Percentiles rank a stretch among this genome's conserved stretches.
Evolutionary conservation across 2,329 filamentous ascomycete species (phyloP).

Genomic region (Lasiodiplodia gonubiensis): DNA sequence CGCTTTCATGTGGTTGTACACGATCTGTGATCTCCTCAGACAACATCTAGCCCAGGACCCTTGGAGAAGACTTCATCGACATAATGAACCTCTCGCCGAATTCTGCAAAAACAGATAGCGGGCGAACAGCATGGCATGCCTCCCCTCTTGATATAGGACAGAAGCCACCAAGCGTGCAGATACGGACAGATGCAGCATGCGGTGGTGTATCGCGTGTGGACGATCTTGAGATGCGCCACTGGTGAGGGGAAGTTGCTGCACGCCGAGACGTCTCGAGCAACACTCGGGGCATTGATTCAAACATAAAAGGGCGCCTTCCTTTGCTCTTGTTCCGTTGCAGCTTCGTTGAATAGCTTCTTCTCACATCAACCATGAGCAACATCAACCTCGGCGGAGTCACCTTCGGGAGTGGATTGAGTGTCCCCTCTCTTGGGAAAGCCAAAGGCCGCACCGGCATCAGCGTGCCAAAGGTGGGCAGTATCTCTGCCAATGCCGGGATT

Average conservation of each 20-base stretch:
- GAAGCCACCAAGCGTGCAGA: background rate
- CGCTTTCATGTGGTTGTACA: slow-evolving; percentile 5
- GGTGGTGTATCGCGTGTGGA: background rate
- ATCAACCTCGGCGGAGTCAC: slow-evolving; percentile 1
- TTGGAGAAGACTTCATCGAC: too few relatives aligned
- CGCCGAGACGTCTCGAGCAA: background rate
- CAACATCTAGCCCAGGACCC: background rate
- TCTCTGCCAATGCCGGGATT: slow-evolving; percentile 13
- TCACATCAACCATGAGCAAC: slow-evolving; percentile 3
- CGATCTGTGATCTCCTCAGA: background rate
- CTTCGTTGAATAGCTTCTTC: background rate
- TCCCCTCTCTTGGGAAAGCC: background rate
- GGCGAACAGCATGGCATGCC: background rate
- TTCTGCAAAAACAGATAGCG: too few relatives aligned
- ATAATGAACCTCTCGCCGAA: too few relatives aligned
- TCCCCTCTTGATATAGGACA: background rate
- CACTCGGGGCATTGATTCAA: background rate
- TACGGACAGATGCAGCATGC: background rate
- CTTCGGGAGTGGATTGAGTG: slow-evolving; percentile 1
- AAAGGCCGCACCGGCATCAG: background rate
- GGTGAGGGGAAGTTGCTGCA: slow-evolving; percentile 18
- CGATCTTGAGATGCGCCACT: background rate
- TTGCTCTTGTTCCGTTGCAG: background rate
- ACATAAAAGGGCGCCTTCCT: background rate
- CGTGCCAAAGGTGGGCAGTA: slow-evolving; percentile 9